Evolutionary conservation across 2,329 filamentous ascomycete genomes (phyloP).

Genomic region (Emmonsia crescens): DNA sequence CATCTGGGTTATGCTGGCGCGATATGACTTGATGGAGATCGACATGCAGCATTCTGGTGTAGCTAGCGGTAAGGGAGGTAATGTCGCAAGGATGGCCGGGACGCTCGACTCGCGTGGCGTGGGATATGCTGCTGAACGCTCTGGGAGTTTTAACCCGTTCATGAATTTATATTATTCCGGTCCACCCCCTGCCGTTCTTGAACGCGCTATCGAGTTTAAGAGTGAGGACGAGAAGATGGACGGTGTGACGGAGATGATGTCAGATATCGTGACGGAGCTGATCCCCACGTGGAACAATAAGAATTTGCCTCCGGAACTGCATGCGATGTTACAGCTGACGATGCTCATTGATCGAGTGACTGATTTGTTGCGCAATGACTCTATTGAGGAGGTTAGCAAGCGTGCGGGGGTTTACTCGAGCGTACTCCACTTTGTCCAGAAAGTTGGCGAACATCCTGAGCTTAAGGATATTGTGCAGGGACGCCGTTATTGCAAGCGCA

Average conservation of each 20-base stretch:
- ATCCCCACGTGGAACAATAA: conserved; percentile 7
- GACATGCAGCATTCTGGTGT: not conserved
- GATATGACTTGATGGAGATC: conserved; percentile 23
- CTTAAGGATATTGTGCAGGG: conserved; percentile 24
- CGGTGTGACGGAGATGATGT: conserved; percentile 14
- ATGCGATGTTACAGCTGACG: conserved; percentile 26
- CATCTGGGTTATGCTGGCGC: conserved; percentile 29
- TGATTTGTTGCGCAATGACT: conserved; percentile 33
- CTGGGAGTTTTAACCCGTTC: conserved; percentile 4
- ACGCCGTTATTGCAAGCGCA: conserved; percentile 25
- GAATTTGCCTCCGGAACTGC: conserved; percentile 20
- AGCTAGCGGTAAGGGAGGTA: conserved; percentile 2
- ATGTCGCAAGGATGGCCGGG: not conserved
- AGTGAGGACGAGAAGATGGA: conserved; percentile 13
- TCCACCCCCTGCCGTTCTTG: not conserved
- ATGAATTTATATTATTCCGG: conserved; percentile 4
- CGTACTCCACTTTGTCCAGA: conserved; percentile 31
- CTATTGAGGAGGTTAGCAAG: conserved; percentile 27
- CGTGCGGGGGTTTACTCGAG: conserved; percentile 27
- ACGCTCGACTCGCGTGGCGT: conserved; percentile 10
- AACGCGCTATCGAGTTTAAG: conserved; percentile 5
- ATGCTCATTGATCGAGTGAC: conserved; percentile 28
- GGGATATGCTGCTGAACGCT: conserved; percentile 8
- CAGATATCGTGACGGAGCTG: conserved; percentile 17
- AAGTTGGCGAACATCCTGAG: conserved; percentile 23